phyloP scores from a whole-genome alignment of 345 rosid genomes.

The Turnera subulata region DNA sequence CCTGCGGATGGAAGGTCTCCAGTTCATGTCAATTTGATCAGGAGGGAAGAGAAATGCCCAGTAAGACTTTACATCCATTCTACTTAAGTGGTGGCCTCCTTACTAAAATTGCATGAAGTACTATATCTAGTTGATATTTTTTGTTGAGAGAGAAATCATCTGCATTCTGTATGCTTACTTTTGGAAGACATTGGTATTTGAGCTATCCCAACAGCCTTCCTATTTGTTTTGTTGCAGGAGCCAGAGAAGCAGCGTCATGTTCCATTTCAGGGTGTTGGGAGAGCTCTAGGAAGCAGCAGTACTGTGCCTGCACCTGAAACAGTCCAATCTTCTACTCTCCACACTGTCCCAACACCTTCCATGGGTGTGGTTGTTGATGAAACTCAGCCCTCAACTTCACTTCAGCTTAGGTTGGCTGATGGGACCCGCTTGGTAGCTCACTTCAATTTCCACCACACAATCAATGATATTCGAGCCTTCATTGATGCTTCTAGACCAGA shows the following conservation, averaged over 20 bases:
- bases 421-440: slow-evolving; percentile 70
- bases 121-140: background rate
- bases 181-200: background rate
- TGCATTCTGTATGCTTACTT: background rate
- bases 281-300: slow-evolving; percentile 81
- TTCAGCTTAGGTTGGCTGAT: slow-evolving; percentile 84
- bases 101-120: background rate
- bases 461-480: slow-evolving; percentile 55
- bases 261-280: slow-evolving; percentile 87
- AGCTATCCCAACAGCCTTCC: background rate
- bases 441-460: slow-evolving; percentile 69
- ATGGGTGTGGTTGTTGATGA: slow-evolving; percentile 51
- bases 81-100: background rate
- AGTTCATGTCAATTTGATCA: slow-evolving; percentile 79
- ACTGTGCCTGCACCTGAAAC: slow-evolving; percentile 29
- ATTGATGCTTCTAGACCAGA: slow-evolving; percentile 68
- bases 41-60: slow-evolving; percentile 67
- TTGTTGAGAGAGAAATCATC: background rate
- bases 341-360: slow-evolving; percentile 35
- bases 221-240: slow-evolving; percentile 44
- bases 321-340: slow-evolving; percentile 17
- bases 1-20: slow-evolving; percentile 76
- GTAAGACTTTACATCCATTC: slow-evolving; percentile 41
- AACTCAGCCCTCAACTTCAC: slow-evolving; percentile 62
- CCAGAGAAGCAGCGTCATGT: slow-evolving; percentile 52